Percentiles rank a stretch among this genome's conserved stretches.
These are phyloP conservation scores for Candida maltosa DNA, from an alignment of 805 yeast genomes.

Conservation along the genomic window DNA sequence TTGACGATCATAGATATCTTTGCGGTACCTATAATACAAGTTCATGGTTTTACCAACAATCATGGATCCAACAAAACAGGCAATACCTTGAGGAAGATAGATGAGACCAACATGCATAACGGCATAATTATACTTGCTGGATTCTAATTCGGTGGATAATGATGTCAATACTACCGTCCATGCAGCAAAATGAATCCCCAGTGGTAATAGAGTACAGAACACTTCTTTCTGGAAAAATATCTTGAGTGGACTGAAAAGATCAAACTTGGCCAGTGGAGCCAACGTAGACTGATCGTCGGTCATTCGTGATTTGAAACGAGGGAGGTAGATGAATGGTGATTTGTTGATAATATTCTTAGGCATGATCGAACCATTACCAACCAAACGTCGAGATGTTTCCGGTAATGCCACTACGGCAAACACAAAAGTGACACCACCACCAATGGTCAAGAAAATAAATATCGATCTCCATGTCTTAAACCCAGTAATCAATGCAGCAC, in stretches of 20 bases:
- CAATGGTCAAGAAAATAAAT: constrained; percentile 73
- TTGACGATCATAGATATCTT: constrained; percentile 16
- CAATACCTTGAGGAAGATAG: constrained; percentile 72
- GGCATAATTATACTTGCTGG: constrained; percentile 44
- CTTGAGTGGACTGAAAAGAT: constrained; percentile 35
- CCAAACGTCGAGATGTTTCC: constrained; percentile 70
- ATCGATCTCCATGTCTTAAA: constrained; percentile 62
- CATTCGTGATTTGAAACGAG: constrained; percentile 23
- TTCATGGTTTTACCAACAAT: constrained; percentile 57
- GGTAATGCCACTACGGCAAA: constrained; percentile 44
- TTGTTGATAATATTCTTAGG: constrained; percentile 45
- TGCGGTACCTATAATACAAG: constrained; percentile 39
- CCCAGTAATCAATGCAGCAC: constrained; percentile 39
- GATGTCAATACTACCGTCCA: constrained; percentile 74
- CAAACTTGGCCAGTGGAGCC: constrained; percentile 12
- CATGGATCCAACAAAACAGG: constrained; percentile 60
- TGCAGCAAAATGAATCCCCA: constrained; percentile 60
- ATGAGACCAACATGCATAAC: constrained; percentile 64
- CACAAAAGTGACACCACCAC: constrained; percentile 45
- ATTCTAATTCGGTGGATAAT: constrained; percentile 51
- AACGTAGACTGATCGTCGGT: constrained; percentile 25
- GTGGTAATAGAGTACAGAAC: constrained; percentile 48
- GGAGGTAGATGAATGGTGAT: constrained; percentile 42
- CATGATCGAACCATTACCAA: constrained; percentile 67
- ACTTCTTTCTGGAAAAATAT: constrained; percentile 45